Conservation (phyloP, 768 basidiomycete species). For the Macrolepiota fuliginosa region DNA sequence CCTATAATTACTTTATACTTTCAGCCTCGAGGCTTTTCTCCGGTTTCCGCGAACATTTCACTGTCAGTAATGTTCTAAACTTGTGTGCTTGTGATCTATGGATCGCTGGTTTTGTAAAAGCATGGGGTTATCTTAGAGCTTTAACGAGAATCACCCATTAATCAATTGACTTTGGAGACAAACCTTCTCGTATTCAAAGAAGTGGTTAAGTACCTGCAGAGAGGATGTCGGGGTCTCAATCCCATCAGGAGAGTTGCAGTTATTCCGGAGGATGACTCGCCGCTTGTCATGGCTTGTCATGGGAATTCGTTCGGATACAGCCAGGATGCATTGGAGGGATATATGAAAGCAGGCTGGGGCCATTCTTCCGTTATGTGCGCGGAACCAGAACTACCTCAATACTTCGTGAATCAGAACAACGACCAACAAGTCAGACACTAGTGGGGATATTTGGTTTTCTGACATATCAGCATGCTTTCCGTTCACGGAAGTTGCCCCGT, state of each 20-base stretch:
- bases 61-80: neutral
- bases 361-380: neutral
- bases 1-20: neutral
- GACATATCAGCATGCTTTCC: neutral
- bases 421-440: neutral
- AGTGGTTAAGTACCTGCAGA: no score
- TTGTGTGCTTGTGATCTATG: no score
- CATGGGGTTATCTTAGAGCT: no score
- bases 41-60: neutral
- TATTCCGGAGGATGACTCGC: neutral
- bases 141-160: no score
- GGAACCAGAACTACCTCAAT: neutral
- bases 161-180: no score
- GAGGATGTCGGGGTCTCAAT: no score
- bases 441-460: neutral
- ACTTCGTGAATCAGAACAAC: neutral
- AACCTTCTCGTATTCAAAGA: no score
- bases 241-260: neutral
- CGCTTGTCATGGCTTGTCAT: neutral
- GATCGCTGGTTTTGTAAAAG: no score
- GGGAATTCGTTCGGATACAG: neutral
- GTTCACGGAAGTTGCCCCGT: neutral
- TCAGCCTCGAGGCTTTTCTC: conserved; percentile 3
- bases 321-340: neutral
- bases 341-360: neutral